Conservation (phyloP, 345 rosid genomes). For the Eucalyptus microcorys region DNA sequence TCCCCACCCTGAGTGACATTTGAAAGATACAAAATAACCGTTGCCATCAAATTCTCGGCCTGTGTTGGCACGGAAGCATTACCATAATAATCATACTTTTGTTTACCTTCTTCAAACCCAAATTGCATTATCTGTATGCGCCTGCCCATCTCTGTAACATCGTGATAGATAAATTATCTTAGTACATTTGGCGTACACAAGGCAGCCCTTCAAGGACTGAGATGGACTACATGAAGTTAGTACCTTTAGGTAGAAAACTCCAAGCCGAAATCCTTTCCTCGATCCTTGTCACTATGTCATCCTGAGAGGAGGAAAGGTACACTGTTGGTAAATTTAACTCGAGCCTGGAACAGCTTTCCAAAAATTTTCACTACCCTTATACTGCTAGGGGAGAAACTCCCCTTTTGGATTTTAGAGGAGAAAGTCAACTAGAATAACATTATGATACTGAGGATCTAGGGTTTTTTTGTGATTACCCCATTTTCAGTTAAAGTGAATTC, state of each 20-base stretch:
- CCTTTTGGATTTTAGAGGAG: not conserved
- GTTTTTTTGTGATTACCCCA: not conserved
- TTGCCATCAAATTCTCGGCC: conserved; percentile 48
- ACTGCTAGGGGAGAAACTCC: not conserved
- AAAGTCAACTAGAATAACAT: not conserved
- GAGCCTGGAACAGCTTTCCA: not conserved
- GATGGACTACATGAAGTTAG: not conserved
- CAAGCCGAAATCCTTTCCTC: conserved; percentile 80
- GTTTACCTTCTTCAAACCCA: conserved; percentile 28
- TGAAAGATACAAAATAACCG: conserved; percentile 65
- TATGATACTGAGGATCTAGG: not conserved
- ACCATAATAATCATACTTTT: conserved; percentile 37
- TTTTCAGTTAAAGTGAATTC: not conserved
- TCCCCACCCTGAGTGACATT: conserved; percentile 62
- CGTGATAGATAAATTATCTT: not conserved
- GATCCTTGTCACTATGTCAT: conserved; percentile 40
- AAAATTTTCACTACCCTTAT: not conserved
- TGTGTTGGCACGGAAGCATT: conserved; percentile 14
- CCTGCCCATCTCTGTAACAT: conserved; percentile 40
- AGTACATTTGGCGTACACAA: not conserved
- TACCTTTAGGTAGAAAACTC: conserved; percentile 86
- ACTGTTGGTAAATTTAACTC: not conserved
- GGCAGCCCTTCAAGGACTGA: not conserved
- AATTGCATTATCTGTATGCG: conserved; percentile 37
- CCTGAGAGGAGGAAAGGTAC: conserved; percentile 25